phyloP scores from a whole-genome alignment of 208 protist species.

The Wallacemonas collosoma region DNA sequence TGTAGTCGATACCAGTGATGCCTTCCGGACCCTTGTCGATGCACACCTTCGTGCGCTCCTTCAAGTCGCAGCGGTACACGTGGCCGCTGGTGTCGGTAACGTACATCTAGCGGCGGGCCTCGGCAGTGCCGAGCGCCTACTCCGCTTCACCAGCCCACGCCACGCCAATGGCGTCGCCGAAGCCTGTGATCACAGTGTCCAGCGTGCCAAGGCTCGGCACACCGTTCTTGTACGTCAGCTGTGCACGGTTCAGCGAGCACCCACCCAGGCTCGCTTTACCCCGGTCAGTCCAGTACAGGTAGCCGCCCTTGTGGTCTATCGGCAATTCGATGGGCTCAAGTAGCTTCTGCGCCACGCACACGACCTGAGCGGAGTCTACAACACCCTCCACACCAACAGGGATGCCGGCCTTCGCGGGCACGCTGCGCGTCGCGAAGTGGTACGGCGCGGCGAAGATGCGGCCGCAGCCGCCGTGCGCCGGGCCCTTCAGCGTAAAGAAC shows the following conservation, averaged over 20 bases:
- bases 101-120: conserved; percentile 40
- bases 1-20: conserved; percentile 20
- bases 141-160: conserved; percentile 31
- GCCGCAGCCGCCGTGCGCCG: conserved; percentile 38
- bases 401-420: conserved; percentile 23
- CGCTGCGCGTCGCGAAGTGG: conserved; percentile 31
- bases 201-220: conserved; percentile 26
- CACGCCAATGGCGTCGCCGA: conserved; percentile 44
- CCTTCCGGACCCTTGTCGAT: background rate
- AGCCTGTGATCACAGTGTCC: conserved; percentile 37
- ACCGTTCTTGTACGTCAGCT: conserved; percentile 22
- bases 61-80: conserved; percentile 21
- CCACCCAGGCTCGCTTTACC: conserved; percentile 34
- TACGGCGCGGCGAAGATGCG: conserved; percentile 43
- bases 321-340: conserved; percentile 52
- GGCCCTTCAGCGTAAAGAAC: conserved; percentile 49
- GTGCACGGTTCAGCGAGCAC: conserved; percentile 40
- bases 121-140: conserved; percentile 15
- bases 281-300: conserved; percentile 56
- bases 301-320: conserved; percentile 26
- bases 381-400: conserved; percentile 30
- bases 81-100: conserved; percentile 31
- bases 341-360: conserved; percentile 29
- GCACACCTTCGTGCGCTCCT: background rate
- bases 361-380: conserved; percentile 28